phyloP scores from a whole-genome alignment of 192 early-diverging fungal genomes.

The Glomus cerebriforme region DNA sequence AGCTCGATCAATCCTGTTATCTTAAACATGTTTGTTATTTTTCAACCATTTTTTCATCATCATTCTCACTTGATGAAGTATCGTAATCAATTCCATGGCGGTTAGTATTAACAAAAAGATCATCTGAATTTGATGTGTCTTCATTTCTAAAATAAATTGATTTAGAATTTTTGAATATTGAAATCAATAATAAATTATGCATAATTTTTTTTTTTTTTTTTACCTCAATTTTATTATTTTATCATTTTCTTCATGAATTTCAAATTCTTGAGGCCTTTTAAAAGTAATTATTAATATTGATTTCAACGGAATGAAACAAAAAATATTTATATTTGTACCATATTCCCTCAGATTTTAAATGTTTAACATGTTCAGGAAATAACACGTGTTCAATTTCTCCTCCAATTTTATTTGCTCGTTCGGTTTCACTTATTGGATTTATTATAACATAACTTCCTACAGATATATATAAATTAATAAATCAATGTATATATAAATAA shows the following conservation, averaged over 20 bases:
- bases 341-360: conserved; percentile 58
- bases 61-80: background rate
- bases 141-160: background rate
- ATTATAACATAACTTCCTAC: conserved; percentile 70
- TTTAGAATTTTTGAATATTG: background rate
- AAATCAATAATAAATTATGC: background rate
- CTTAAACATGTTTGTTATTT: no score
- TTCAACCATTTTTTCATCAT: background rate
- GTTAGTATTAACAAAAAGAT: background rate
- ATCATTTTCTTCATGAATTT: background rate
- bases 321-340: conserved; percentile 43
- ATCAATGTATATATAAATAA: background rate
- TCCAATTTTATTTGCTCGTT: conserved; percentile 62
- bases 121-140: background rate
- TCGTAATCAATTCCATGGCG: background rate
- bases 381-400: conserved; percentile 79
- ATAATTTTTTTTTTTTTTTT: background rate
- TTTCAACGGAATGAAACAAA: background rate
- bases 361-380: conserved; percentile 73
- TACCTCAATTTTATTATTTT: background rate
- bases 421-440: conserved; percentile 56
- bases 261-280: conserved; percentile 15
- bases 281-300: background rate
- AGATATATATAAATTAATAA: background rate
- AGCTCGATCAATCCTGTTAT: no score